Evolutionary conservation across 345 rosid species (phyloP).

Genomic region (Mercurialis annua): DNA sequence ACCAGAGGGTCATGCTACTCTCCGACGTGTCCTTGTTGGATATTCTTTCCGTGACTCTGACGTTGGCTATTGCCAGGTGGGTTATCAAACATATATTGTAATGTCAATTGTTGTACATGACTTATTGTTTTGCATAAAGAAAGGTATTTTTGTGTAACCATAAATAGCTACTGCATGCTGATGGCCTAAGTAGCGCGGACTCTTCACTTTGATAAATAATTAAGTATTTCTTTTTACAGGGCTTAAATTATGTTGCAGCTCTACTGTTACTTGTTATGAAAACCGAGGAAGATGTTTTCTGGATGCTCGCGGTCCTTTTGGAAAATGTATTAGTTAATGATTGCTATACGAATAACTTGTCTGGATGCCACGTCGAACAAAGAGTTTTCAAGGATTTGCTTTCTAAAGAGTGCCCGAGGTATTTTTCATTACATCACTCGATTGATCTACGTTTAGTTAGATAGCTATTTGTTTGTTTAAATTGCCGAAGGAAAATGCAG

Average conservation of each 20-base stretch:
- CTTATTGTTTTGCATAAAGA: no score
- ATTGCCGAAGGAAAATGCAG: conserved; percentile 39
- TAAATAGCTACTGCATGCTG: neutral
- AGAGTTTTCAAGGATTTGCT: conserved; percentile 96
- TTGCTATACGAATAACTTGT: conserved; percentile 87
- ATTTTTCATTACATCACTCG: conserved; percentile 1
- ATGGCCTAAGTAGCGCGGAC: no score
- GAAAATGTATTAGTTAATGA: conserved; percentile 95
- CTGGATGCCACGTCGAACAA: conserved; percentile 99
- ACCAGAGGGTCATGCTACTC: conserved; percentile 91
- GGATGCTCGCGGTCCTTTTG: conserved; percentile 97
- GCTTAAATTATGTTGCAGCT: conserved; percentile 95
- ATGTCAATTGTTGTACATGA: no score
- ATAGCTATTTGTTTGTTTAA: conserved; percentile 8
- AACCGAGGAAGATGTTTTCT: conserved; percentile 98
- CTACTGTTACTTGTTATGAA: conserved; percentile 93
- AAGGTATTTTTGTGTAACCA: no score
- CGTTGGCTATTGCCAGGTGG: conserved; percentile 99
- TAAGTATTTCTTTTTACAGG: conserved; percentile 42
- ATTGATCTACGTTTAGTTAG: conserved; percentile 5
- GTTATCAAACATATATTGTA: neutral
- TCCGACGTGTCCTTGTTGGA: conserved; percentile 89
- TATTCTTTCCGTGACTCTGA: conserved; percentile 99
- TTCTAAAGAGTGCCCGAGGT: conserved; percentile 83
- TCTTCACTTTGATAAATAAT: neutral